Base-by-base conservation (phyloP, 2,329 filamentous ascomycete genomes). In the Sporothrix mexicana region DNA sequence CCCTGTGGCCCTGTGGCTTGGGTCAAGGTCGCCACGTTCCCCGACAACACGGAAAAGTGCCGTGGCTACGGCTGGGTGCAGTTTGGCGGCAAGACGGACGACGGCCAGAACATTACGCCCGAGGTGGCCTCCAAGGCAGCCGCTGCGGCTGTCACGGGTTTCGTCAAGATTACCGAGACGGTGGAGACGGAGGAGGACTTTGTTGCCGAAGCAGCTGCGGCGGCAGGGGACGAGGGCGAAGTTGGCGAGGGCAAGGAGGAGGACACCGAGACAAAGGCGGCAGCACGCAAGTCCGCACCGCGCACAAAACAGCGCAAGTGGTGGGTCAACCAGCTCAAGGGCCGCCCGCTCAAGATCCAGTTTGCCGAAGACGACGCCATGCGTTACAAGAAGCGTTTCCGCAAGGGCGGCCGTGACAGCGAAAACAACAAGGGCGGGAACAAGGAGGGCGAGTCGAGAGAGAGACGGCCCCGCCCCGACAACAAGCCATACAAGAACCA, bases 1-100 rank as follows among this genome's bases (percentile, higher is more conserved):
- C 93, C 91, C 80, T 98, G 95, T 80, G 96, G 96, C 69, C 86
- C 91, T 75, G 89, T 98, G 74, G 89, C 91, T 70, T 93, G 93
- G 84, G 88, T 94, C 76, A 95, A 97, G 83, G 85, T 98, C 76
- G 96, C 96, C 2, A 97, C 95, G 0, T 99, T 99, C 79, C 93
- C 98, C 81, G 97, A 99, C 81, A 76, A 76, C 45, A 92, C 92
- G 23, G 96, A 96, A 59, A 99, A 98, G 84, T 99, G 96, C 85
- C 98, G 98, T 84, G 97, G 96, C 20, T 99, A 92, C 83, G 96
- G 92, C 6, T 99, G 96, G 95, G 90, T 99, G 74, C 93, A 93
- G 74, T 99, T 98, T 82, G 91, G 91, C 79, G 69, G 71, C 64
- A 69, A 71, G 62, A 70, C 51, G 3, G 68, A 66, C 55, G 57